Base-by-base conservation (phyloP, 2,329 filamentous ascomycete species). In the Thelonectria olida region DNA sequence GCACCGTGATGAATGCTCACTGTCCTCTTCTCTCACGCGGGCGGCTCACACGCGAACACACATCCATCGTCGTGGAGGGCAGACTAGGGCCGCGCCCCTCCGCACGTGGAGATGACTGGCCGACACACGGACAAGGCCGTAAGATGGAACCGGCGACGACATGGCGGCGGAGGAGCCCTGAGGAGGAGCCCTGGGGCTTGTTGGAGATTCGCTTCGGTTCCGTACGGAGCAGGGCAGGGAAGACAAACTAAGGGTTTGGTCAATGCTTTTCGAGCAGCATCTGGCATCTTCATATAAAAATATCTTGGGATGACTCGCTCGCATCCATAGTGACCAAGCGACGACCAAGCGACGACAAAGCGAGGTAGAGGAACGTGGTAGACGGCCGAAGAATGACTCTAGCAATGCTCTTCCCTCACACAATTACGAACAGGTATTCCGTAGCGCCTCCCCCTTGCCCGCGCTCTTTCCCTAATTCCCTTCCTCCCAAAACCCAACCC, bases 61-160 rank as follows among this genome's bases (percentile, higher is more conserved):
- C 7, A 20, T 12, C 12, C 39, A 44, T 13, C 20, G 38, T 58
- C 38, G 22, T 54, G 27, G 52, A 47, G 57, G 39, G 49, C 45
- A 51, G 34, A 53, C 47, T 66, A 54, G 42, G 60, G 27, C 47
- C 44, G 55, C 58, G 41, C 61, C 58, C 54, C 54, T 64, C 54
- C 28, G 58, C 54, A 63, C 65, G 64, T 64, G 60, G 63, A 63
- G 48, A 48, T 61, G 61, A 54, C 53, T 57, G 54, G 38, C n/a
- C n/a, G n/a, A n/a, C n/a, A n/a, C 25, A 44, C 22, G 36, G 17
- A 23, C 34, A n/a, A n/a, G n/a, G n/a, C n/a, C n/a, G n/a, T n/a
- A 22, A 20, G 22, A 47, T 41, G 27, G 41, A 28, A 55, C 57
- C 57, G 38, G 51, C 25, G 27, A n/a, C 28, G 57, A 55, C 50